A percentile compares a stretch with the other conserved stretches of the same genome.
Conservation (phyloP, 2,329 filamentous ascomycete genomes). For the Exserohilum turcica region DNA sequence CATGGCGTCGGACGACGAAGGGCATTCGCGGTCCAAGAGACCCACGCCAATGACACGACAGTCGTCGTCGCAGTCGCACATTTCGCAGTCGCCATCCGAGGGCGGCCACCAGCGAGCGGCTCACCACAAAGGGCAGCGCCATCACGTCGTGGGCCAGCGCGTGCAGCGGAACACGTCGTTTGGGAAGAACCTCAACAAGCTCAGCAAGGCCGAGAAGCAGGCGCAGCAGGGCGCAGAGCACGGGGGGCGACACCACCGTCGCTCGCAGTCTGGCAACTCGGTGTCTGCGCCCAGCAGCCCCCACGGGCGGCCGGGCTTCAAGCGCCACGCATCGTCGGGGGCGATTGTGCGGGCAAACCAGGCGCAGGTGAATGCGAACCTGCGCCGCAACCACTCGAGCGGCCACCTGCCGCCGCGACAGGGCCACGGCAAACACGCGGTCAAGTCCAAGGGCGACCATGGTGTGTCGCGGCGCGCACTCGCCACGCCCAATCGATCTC, state of each 20-base stretch:
- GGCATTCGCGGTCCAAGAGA: constrained; percentile 44
- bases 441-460: constrained; percentile 44
- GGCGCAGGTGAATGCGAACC: constrained; percentile 39
- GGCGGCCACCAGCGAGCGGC: constrained; percentile 27
- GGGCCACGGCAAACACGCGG: constrained; percentile 47
- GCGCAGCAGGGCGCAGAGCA: constrained; percentile 32
- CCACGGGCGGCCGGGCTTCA: constrained; percentile 43
- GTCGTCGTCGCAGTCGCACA: constrained; percentile 46
- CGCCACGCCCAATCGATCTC: constrained; percentile 37
- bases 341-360: constrained; percentile 43
- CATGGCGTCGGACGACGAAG: constrained; percentile 45
- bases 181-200: constrained; percentile 52
- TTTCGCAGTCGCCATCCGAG: constrained; percentile 48
- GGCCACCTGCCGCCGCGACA: constrained; percentile 52
- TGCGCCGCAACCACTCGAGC: constrained; percentile 53
- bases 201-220: constrained; percentile 41
- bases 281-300: constrained; percentile 45
- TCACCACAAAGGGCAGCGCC: constrained; percentile 44
- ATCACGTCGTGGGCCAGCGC: constrained; percentile 50
- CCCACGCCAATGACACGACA: constrained; percentile 44
- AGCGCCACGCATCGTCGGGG: constrained; percentile 51
- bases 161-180: constrained; percentile 48
- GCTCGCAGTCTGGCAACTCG: constrained; percentile 46
- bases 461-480: constrained; percentile 38
- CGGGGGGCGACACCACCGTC: constrained; percentile 43